Percentiles rank a stretch among this genome's conserved stretches.
Conservation (phyloP, 2,329 filamentous ascomycete genomes). For the Tolypocladium tundrense region DNA sequence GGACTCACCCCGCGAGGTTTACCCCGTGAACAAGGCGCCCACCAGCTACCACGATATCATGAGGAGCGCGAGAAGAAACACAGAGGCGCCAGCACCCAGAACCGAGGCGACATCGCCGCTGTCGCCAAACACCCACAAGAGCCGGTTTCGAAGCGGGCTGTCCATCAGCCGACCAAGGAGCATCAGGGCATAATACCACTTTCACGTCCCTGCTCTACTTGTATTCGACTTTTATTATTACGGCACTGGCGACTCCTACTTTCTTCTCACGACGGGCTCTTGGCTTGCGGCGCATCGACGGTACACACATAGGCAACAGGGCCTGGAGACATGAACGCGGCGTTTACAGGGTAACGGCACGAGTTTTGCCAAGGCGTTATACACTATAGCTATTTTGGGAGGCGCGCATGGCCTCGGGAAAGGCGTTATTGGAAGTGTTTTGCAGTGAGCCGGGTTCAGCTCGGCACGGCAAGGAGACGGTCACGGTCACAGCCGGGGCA, state of each 20-base stretch:
- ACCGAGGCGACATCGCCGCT: slow-evolving; percentile 13
- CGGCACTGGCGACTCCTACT: background rate
- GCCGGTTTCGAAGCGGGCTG: slow-evolving; percentile 23
- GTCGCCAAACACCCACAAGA: slow-evolving; percentile 18
- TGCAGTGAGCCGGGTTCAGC: background rate
- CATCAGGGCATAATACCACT: slow-evolving; percentile 20
- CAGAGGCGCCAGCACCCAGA: slow-evolving; percentile 8
- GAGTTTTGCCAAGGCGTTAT: background rate
- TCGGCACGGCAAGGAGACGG: background rate
- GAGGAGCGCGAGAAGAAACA: slow-evolving; percentile 31
- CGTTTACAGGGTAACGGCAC: background rate
- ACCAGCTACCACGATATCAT: slow-evolving; percentile 39
- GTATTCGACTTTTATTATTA: background rate
- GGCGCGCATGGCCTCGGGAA: background rate
- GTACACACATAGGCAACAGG: background rate
- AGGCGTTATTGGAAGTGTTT: background rate
- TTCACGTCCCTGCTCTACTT: background rate
- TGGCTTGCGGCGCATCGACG: background rate
- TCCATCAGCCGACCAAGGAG: slow-evolving; percentile 28
- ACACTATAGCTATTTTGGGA: background rate
- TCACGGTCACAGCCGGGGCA: background rate
- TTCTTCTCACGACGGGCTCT: background rate
- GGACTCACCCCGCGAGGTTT: slow-evolving; percentile 8
- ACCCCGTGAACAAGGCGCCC: slow-evolving; percentile 17
- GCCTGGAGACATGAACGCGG: background rate